Conservation (phyloP, 108 stramenopile genomes). For the Fistulifera pelliculosa region DNA sequence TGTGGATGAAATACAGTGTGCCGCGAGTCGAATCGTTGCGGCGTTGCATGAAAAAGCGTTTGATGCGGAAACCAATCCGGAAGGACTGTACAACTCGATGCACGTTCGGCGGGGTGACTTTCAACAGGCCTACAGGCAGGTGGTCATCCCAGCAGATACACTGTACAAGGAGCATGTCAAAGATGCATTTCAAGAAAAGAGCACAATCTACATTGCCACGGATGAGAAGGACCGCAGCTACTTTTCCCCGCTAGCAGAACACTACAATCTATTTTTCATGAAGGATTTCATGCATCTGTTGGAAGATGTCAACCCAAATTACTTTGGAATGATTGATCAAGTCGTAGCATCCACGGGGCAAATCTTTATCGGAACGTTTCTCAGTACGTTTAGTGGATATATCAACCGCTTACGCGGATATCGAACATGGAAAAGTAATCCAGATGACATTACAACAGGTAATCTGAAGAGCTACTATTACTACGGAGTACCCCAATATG, state of each 20-base stretch:
- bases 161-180: slow-evolving; percentile 29
- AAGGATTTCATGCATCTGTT: slow-evolving; percentile 65
- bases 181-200: slow-evolving; percentile 24
- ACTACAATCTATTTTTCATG: slow-evolving; percentile 65
- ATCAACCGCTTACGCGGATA: slow-evolving; percentile 64
- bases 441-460: slow-evolving; percentile 41
- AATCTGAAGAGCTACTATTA: slow-evolving; percentile 49
- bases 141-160: slow-evolving; percentile 2
- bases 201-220: slow-evolving; percentile 67
- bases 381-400: slow-evolving; percentile 64
- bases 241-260: slow-evolving; percentile 56
- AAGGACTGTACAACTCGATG: slow-evolving; percentile 67
- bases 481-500: slow-evolving; percentile 6
- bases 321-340: slow-evolving; percentile 77
- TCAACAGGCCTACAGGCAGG: slow-evolving; percentile 22
- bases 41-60: slow-evolving; percentile 38
- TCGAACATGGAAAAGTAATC: slow-evolving; percentile 46
- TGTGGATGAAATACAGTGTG: slow-evolving; percentile 86
- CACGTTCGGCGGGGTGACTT: slow-evolving; percentile 88
- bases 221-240: slow-evolving; percentile 70
- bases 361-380: slow-evolving; percentile 54
- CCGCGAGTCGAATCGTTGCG: slow-evolving; percentile 67
- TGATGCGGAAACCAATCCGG: slow-evolving; percentile 11
- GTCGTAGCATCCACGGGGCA: slow-evolving; percentile 57
- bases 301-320: slow-evolving; percentile 63